Evolutionary conservation across 768 basidiomycete species (phyloP).

Genomic region (Pleurotus ostreatus): DNA sequence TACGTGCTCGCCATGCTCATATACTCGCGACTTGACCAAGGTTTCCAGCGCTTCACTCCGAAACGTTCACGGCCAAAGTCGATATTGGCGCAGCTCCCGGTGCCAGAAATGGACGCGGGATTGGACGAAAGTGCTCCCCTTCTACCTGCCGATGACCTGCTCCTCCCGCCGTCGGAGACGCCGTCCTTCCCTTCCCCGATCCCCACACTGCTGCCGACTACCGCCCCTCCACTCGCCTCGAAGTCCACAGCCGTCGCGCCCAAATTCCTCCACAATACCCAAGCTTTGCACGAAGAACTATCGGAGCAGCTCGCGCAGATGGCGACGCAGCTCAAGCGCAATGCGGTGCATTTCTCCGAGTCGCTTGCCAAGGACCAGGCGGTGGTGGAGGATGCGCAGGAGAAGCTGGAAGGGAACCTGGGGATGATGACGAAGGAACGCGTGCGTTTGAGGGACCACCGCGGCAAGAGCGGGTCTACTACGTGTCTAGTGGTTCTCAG

Average conservation of each 20-base stretch:
- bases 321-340: constrained; percentile 84
- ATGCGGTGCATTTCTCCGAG: constrained; percentile 74
- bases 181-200: constrained; percentile 18
- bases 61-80: constrained; percentile 35
- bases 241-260: constrained; percentile 27
- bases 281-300: constrained; percentile 67
- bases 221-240: constrained; percentile 23
- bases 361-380: constrained; percentile 72
- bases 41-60: constrained; percentile 37
- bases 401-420: constrained; percentile 72
- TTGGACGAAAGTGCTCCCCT: constrained; percentile 8
- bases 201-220: constrained; percentile 27
- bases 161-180: constrained; percentile 33
- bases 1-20: constrained; percentile 18
- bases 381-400: constrained; percentile 61
- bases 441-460: constrained; percentile 53
- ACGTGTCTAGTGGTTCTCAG: constrained; percentile 69
- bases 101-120: constrained; percentile 14
- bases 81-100: constrained; percentile 33
- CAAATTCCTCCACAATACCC: constrained; percentile 51
- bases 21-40: neutral
- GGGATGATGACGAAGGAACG: constrained; percentile 67
- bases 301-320: constrained; percentile 74
- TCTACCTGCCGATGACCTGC: constrained; percentile 30
- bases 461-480: constrained; percentile 61